Evolutionary conservation across 1,284 basidiomycete species (phyloP).

Genomic region (Ganoderma lucidum): DNA sequence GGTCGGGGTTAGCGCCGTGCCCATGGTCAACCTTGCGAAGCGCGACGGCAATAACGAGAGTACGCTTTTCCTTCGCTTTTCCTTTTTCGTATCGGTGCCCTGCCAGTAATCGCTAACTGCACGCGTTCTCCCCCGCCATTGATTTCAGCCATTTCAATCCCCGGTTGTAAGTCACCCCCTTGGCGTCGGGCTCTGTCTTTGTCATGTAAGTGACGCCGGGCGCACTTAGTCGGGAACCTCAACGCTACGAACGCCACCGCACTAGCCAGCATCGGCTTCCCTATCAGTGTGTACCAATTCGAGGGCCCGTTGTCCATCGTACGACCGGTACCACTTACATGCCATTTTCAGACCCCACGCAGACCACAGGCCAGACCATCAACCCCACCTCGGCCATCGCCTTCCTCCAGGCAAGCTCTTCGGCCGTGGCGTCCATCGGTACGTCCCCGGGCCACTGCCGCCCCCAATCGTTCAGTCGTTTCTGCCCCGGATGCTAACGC

Average conservation of each 20-base stretch:
- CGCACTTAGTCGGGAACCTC: constrained; percentile 12
- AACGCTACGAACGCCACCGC: constrained; percentile 15
- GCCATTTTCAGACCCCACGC: constrained; percentile 6
- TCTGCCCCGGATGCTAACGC: background rate
- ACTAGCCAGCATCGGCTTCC: constrained; percentile 11
- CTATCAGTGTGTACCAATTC: constrained; percentile 4
- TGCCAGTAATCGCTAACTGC: background rate
- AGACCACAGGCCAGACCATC: constrained; percentile 8
- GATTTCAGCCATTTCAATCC: background rate
- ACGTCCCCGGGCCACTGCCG: background rate
- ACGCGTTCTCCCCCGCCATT: background rate
- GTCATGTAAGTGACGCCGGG: background rate
- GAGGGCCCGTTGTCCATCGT: background rate
- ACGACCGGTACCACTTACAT: too few species aligned
- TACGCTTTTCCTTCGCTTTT: background rate
- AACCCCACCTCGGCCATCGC: constrained; percentile 1
- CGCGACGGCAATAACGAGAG: constrained; percentile 15
- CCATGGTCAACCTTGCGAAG: constrained; percentile 13
- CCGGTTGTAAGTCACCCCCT: background rate
- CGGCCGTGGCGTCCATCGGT: constrained; percentile 15
- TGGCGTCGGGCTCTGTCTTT: background rate
- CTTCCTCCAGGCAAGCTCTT: constrained; percentile 17
- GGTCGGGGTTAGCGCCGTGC: constrained; percentile 20
- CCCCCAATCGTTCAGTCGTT: background rate
- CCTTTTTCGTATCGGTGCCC: background rate